Evolutionary conservation across 2,329 filamentous ascomycete species (phyloP).

Genomic region (Fusarium algeriense): DNA sequence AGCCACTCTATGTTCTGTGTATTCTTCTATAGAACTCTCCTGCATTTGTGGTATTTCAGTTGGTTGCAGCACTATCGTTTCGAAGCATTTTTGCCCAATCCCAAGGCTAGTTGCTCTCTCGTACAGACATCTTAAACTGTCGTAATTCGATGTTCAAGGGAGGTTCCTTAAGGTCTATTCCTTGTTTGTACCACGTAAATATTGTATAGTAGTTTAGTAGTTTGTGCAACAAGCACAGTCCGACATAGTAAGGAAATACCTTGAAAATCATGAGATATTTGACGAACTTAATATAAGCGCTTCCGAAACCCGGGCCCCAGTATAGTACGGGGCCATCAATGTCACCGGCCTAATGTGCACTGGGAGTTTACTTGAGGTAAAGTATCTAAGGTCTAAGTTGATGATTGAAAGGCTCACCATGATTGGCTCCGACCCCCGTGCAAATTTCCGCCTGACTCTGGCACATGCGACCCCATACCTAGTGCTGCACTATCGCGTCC

Average conservation of each 20-base stretch:
- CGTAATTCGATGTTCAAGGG: not conserved
- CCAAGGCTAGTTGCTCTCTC: too few relatives aligned
- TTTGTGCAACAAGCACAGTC: not conserved
- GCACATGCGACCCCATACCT: slow-evolving; percentile 33
- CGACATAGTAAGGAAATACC: not conserved
- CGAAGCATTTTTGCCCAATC: not conserved
- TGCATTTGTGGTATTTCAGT: not conserved
- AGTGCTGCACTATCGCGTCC: slow-evolving; percentile 12
- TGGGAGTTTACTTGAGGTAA: not conserved
- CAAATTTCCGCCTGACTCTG: slow-evolving; percentile 37
- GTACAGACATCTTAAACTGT: too few relatives aligned
- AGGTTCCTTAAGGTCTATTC: not conserved
- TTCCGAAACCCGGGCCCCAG: not conserved
- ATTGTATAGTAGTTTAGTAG: not conserved
- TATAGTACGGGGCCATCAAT: not conserved
- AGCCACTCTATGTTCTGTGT: not conserved
- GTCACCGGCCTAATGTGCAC: not conserved
- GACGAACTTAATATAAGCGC: not conserved
- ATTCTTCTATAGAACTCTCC: not conserved
- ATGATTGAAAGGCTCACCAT: not conserved
- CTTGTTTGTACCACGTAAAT: not conserved
- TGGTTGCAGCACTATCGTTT: not conserved
- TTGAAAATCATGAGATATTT: slow-evolving; percentile 9
- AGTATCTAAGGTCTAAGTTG: not conserved
- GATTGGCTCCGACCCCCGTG: slow-evolving; percentile 12